A percentile compares a stretch with the other conserved stretches of the same genome.
phyloP scores from a whole-genome alignment of 495 filamentous ascomycete species.

The Daldinia childiae region DNA sequence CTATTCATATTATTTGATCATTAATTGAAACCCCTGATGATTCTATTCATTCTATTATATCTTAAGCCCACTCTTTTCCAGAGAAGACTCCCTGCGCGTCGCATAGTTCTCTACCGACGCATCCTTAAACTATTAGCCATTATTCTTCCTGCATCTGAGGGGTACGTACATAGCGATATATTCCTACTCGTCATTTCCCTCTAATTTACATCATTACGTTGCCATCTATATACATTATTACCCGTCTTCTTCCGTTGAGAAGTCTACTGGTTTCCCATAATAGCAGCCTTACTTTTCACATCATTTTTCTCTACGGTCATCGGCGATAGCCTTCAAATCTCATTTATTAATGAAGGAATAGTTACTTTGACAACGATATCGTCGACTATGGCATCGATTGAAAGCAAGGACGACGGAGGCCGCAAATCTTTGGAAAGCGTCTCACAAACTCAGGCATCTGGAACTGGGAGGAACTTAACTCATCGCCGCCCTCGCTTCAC shows the following conservation, averaged over 20 bases:
- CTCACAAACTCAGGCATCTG: background rate
- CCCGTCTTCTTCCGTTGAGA: background rate
- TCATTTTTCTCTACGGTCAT: no score
- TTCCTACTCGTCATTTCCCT: background rate
- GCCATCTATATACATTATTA: background rate
- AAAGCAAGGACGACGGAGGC: conserved; percentile 2
- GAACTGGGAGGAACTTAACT: background rate
- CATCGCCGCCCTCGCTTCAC: conserved; percentile 27
- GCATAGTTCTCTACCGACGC: background rate
- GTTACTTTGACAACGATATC: background rate
- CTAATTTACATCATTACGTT: background rate
- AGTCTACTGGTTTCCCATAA: background rate
- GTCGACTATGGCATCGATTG: conserved; percentile 3
- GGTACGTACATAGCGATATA: background rate
- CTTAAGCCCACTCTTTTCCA: background rate
- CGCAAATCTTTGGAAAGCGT: background rate
- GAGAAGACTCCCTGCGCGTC: background rate
- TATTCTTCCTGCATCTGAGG: background rate
- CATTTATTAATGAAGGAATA: conserved; percentile 5
- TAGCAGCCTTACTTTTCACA: no score
- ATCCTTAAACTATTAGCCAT: background rate
- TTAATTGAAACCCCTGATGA: background rate
- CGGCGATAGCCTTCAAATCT: background rate
- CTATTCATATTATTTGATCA: background rate
- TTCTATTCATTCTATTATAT: background rate